Conservation (phyloP, 768 basidiomycete species). For the Boletus huronensis region DNA sequence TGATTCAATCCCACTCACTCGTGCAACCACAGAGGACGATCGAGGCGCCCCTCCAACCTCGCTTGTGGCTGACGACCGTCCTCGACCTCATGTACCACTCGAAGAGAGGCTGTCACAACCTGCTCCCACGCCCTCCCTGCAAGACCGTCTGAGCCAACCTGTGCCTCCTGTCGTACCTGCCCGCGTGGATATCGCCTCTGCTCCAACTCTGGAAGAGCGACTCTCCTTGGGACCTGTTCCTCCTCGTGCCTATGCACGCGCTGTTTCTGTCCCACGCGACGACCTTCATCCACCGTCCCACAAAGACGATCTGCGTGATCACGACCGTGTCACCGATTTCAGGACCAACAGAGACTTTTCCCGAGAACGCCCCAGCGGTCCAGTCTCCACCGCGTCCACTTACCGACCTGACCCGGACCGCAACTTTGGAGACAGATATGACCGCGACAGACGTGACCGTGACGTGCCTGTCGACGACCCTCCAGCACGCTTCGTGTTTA, state of each 20-base stretch:
- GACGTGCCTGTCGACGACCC: conserved; percentile 34
- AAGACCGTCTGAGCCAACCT: conserved; percentile 39
- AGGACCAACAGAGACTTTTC: conserved; percentile 34
- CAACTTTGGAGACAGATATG: conserved; percentile 30
- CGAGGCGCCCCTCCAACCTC: conserved; percentile 19
- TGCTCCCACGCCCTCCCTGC: conserved; percentile 31
- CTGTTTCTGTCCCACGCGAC: conserved; percentile 33
- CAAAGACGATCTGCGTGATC: conserved; percentile 31
- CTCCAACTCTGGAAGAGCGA: conserved; percentile 41
- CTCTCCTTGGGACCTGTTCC: conserved; percentile 34
- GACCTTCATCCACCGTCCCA: conserved; percentile 31
- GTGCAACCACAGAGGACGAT: conserved; percentile 26
- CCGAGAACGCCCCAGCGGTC: conserved; percentile 31
- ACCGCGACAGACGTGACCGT: conserved; percentile 37
- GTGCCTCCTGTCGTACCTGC: conserved; percentile 8
- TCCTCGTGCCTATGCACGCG: conserved; percentile 20
- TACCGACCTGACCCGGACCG: conserved; percentile 42
- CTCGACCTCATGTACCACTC: conserved; percentile 28
- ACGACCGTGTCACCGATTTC: conserved; percentile 22
- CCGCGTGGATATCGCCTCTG: conserved; percentile 25
- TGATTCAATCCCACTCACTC: conserved; percentile 18
- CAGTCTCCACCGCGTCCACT: conserved; percentile 9
- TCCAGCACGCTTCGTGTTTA: conserved; percentile 33
- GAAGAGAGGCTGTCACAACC: conserved; percentile 41
- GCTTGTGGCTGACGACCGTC: conserved; percentile 26